A percentile compares a stretch with the other conserved stretches of the same genome.
Evolutionary conservation across 371 early-diverging fungal species (phyloP).

Genomic region (Mucor piriformis): DNA sequence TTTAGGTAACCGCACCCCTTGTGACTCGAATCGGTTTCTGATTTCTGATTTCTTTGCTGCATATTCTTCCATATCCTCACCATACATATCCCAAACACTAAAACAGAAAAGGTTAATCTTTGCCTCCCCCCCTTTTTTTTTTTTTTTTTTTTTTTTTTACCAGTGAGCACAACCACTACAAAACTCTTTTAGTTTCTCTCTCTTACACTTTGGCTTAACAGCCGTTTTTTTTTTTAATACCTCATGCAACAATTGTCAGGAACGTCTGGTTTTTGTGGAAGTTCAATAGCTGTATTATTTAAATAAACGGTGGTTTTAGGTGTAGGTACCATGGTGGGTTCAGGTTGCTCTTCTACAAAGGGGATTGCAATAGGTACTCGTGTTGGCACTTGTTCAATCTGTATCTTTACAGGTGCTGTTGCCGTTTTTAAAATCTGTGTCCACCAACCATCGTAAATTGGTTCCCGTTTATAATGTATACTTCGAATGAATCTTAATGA

Average conservation of each 20-base stretch:
- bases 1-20: constrained; percentile 30
- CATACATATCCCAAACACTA: constrained; percentile 54
- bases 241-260: constrained; percentile 56
- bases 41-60: constrained; percentile 26
- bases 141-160: constrained; percentile 21
- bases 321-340: not conserved
- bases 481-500: constrained; percentile 14
- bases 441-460: constrained; percentile 47
- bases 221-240: constrained; percentile 20
- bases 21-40: constrained; percentile 27
- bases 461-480: constrained; percentile 22
- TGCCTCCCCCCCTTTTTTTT: not conserved
- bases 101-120: not conserved
- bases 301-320: constrained; percentile 20
- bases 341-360: constrained; percentile 5
- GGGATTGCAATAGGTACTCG: constrained; percentile 16
- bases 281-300: constrained; percentile 25
- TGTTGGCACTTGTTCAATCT: not conserved
- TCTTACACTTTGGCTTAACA: not conserved
- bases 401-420: constrained; percentile 3
- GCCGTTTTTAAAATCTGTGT: constrained; percentile 24
- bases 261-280: constrained; percentile 36
- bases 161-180: constrained; percentile 49
- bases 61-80: constrained; percentile 50
- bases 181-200: not conserved